Base-by-base conservation (phyloP, 2,329 filamentous ascomycete species). In the Boeremia lycopersici region DNA sequence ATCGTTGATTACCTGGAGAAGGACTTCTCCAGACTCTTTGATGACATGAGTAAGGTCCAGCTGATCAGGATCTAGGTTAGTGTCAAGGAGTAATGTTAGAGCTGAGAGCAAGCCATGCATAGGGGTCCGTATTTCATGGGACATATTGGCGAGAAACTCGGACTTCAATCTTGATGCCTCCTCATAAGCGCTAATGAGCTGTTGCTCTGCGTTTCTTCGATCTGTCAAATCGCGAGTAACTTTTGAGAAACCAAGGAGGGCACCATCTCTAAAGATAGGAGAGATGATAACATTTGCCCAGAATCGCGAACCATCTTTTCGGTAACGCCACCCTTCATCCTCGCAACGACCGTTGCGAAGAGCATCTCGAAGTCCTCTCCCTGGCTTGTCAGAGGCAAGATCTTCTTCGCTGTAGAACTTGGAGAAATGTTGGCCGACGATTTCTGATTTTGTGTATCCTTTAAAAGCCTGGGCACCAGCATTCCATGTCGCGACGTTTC, bases 141-240 rank as follows among this genome's bases (percentile, higher is more conserved):
- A 83, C 81, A 87, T 87, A 64, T 87, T 86, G 46, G 83, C 83
- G 25, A 86, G 69, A 58, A 87, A 87, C 28, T 85, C 83, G 4
- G 80, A 83, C 68, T 87, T 87, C 53, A 87, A 70, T 60, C 82
- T 82, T n/a, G 83, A 81, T n/a, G 84, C 81, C 68, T 87, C 84
- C 63, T 87, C 84, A 59, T 83, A 86, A 2, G 83, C 84, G 10
- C 79, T 72, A 38, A 86, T 82, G 15, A 86, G 70, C 3, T 79
- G 79, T n/a, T 78, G 71, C 64, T 86, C 84, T 11, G 81, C 79
- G 38, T 79, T 80, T 51, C 82, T 81, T 25, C 82, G 77, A 61
- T 85, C 83, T 0, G 81, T 84, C 59, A 86, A 62, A 59, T 86
- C 82, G 23, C 84, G 77, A 0, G 83, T 86, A 34, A 86, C 80